Evolutionary conservation across 805 yeast genomes (phyloP), one percentile per base, ranked within the genome.

Genomic region (Candida lessepsii): DNA sequence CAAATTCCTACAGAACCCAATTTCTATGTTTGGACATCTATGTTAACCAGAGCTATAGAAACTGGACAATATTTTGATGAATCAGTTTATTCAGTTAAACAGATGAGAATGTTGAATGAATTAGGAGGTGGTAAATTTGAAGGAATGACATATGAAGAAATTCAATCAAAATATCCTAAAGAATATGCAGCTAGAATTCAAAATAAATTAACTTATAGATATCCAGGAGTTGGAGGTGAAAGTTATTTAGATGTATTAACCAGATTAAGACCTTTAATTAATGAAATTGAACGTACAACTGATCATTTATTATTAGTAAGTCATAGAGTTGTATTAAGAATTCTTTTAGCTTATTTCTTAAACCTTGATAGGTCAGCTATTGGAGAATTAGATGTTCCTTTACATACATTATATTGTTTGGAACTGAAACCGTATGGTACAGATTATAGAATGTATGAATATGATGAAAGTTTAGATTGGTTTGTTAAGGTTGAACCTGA

Each of bases 151-250:
- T 90, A 93, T 56, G 82, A 80, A 39, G 95, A 91, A 50, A 90
- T 91, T 48, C 86, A 83, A 57, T 65, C 63, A 9, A 65, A 69
- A 46, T 78, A 73, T 53, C 96, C 97, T 0, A 76, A 76, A 26
- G 98, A 91, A 59, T 91, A 83, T 56, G 78, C 75, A 29, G 76
- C 88, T 13, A 75, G 98, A 43, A 63, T 87, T 50, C 69, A 73
- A 29, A 84, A 88, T 61, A 91, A 91, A 61, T 71, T 91, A 51
- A 71, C 83, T 13, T 91, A 91, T 61, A 71, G 99, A 45, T 91
- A 91, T 57, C 99, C 98, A 1, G 99, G 99, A 3, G 86, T 88
- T 36, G 97, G 98, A 6, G 99, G 99, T 13, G 99, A 91, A 61
- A 86, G 96, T 0, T 91, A 91, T 52, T 65, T 91, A 50, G 98